Evolutionary conservation across 495 filamentous ascomycete genomes (phyloP).

Genomic region (Pseudomonodictys pantanalensis): DNA sequence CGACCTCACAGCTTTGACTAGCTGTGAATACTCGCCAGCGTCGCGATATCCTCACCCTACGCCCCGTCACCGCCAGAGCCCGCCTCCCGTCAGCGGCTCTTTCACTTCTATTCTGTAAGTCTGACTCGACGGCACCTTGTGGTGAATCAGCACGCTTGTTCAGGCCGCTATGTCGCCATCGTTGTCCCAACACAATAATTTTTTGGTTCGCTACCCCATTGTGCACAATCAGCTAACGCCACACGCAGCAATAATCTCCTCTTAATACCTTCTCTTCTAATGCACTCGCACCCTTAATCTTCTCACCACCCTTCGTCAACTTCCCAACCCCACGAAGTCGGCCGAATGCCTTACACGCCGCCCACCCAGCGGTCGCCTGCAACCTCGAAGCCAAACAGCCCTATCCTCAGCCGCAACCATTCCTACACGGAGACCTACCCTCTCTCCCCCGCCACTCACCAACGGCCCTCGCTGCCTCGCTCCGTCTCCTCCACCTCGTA

Average conservation of each 20-base stretch:
- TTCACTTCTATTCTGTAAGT: constrained; percentile 13
- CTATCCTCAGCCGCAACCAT: constrained; percentile 55
- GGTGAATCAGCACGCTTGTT: not conserved
- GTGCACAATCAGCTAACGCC: constrained; percentile 7
- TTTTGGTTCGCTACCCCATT: not conserved
- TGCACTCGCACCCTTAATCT: constrained; percentile 27
- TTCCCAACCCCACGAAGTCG: constrained; percentile 30
- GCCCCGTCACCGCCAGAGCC: constrained; percentile 1
- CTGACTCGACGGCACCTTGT: not conserved
- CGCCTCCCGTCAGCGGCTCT: constrained; percentile 14
- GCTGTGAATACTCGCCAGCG: constrained; percentile 33
- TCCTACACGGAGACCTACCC: constrained; percentile 50
- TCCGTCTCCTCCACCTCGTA: constrained; percentile 77
- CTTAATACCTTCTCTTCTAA: constrained; percentile 36
- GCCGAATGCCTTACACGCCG: constrained; percentile 89
- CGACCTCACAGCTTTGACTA: constrained; percentile 42
- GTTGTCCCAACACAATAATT: not conserved
- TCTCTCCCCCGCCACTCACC: constrained; percentile 40
- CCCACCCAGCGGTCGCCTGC: constrained; percentile 77
- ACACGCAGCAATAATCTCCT: not conserved
- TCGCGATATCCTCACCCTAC: constrained; percentile 22
- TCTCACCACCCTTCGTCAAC: constrained; percentile 19
- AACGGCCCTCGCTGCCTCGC: constrained; percentile 60
- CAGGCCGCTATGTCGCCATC: not conserved
- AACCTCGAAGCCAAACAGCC: constrained; percentile 63